Percentiles rank a stretch among this genome's conserved stretches.
phyloP scores from a whole-genome alignment of 73 alveolate species.

The Urostyla sp. region DNA sequence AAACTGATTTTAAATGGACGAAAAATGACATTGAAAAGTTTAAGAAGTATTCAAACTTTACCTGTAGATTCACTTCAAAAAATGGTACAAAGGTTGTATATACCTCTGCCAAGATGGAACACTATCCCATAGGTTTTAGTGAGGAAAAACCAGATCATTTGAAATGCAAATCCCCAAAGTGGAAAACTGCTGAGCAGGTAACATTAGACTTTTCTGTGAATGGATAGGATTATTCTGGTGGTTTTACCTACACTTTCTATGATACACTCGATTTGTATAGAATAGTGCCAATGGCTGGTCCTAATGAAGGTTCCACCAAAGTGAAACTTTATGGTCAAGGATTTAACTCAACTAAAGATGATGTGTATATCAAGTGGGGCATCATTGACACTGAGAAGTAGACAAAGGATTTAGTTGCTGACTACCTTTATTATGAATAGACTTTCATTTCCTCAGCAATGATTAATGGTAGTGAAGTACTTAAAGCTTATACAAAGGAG shows the following conservation, averaged over 20 bases:
- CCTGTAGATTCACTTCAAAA: conserved; percentile 56
- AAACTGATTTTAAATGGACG: conserved; percentile 66
- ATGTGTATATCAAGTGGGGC: conserved; percentile 93
- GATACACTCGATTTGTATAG: conserved; percentile 82
- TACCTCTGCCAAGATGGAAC: conserved; percentile 68
- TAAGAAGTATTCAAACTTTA: conserved; percentile 46
- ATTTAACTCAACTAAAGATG: conserved; percentile 77
- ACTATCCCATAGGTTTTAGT: conserved; percentile 75
- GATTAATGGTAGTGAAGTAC: conserved; percentile 16
- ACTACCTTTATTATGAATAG: conserved; percentile 36
- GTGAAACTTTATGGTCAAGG: conserved; percentile 90
- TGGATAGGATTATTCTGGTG: conserved; percentile 89
- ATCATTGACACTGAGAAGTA: conserved; percentile 65
- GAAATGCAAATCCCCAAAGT: conserved; percentile 76
- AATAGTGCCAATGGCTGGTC: conserved; percentile 87
- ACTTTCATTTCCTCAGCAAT: conserved; percentile 6
- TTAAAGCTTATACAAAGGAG: conserved; percentile 38
- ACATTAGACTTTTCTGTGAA: conserved; percentile 77
- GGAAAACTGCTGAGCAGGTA: conserved; percentile 73
- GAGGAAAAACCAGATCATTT: conserved; percentile 73
- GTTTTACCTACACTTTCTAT: conserved; percentile 69
- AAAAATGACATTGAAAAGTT: conserved; percentile 34
- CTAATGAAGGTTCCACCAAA: conserved; percentile 87
- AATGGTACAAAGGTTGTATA: conserved; percentile 40
- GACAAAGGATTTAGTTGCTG: conserved; percentile 31